A percentile compares a stretch with the other conserved stretches of the same genome.
These are phyloP conservation scores for Backusella luteola DNA, from an alignment of 192 early-diverging fungal genomes.

Conservation along the genomic window DNA sequence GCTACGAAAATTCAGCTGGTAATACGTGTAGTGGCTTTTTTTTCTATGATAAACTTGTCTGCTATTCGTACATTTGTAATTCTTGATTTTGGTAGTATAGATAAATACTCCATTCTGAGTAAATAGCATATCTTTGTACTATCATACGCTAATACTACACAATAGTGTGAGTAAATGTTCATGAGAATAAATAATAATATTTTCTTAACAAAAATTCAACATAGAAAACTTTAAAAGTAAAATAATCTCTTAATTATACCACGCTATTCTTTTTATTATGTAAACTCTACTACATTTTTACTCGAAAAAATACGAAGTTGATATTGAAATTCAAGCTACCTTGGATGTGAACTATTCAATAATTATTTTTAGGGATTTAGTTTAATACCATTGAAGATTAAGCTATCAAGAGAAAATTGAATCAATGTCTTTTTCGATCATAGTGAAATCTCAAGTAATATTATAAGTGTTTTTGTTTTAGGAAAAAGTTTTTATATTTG, in stretches of 20 bases:
- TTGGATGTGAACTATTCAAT: background rate
- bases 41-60: background rate
- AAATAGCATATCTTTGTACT: too few species aligned
- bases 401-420: background rate
- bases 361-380: background rate
- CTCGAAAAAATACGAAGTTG: background rate
- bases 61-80: background rate
- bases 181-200: too few species aligned
- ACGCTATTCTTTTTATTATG: background rate
- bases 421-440: background rate
- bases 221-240: background rate
- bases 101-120: background rate
- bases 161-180: too few species aligned
- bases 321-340: background rate
- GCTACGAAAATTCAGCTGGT: background rate
- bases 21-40: background rate
- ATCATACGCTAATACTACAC: too few species aligned
- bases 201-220: background rate
- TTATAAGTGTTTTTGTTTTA: too few species aligned
- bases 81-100: background rate
- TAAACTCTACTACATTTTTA: background rate
- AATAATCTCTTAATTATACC: background rate
- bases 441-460: too few species aligned
- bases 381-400: background rate
- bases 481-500: too few species aligned